Evolutionary conservation across 1,139 yeast genomes (phyloP).

Genomic region (Arxiozyma slooffiae): DNA sequence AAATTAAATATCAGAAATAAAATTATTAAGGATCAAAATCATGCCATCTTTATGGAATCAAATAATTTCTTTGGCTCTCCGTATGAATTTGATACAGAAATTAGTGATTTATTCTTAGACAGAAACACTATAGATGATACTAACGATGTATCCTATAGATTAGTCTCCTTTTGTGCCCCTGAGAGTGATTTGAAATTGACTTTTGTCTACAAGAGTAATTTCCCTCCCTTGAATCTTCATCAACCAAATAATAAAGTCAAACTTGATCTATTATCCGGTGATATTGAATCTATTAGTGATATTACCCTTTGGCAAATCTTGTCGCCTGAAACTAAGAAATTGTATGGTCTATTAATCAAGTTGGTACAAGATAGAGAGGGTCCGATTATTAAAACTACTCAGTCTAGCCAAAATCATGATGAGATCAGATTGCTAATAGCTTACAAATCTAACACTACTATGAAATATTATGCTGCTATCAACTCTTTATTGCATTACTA

Average conservation of each 20-base stretch:
- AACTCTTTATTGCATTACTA: constrained; percentile 84
- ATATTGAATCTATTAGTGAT: constrained; percentile 65
- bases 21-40: constrained; percentile 47
- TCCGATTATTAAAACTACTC: constrained; percentile 80
- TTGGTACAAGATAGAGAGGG: constrained; percentile 74
- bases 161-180: constrained; percentile 72
- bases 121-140: constrained; percentile 18
- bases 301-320: constrained; percentile 70
- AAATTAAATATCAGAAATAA: constrained; percentile 21
- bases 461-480: constrained; percentile 81
- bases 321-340: constrained; percentile 63
- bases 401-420: constrained; percentile 59
- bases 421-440: constrained; percentile 88
- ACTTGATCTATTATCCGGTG: constrained; percentile 31
- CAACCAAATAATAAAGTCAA: constrained; percentile 31
- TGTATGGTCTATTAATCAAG: constrained; percentile 64
- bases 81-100: constrained; percentile 49
- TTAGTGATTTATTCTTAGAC: constrained; percentile 71
- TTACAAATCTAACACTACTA: constrained; percentile 72
- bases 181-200: constrained; percentile 64
- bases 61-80: constrained; percentile 12
- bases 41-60: constrained; percentile 79
- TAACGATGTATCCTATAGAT: constrained; percentile 45
- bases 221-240: constrained; percentile 31
- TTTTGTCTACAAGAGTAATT: constrained; percentile 76